A percentile compares a stretch with the other conserved stretches of the same genome.
Conservation (phyloP, 169 alveolate genomes). For the Perkinsus chesapeaki region DNA sequence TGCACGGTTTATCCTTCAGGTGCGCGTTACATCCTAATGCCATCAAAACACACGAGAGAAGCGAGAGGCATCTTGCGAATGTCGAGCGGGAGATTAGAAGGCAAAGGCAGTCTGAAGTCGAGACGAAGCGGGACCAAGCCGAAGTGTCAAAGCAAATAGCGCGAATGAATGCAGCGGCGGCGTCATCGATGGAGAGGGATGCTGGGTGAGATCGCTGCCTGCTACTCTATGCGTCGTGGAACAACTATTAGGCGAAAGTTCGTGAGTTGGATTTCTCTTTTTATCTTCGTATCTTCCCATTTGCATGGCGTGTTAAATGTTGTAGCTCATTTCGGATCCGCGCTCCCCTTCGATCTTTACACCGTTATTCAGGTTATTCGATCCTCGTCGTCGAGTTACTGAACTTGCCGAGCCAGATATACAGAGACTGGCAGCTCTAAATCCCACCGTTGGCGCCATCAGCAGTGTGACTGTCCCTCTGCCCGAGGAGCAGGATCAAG, state of each 20-base stretch:
- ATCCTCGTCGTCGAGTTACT: background rate
- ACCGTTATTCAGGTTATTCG: background rate
- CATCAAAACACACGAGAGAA: background rate
- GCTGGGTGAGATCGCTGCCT: background rate
- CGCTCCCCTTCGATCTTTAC: too few species aligned
- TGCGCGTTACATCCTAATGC: background rate
- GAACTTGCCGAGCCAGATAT: background rate
- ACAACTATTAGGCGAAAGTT: too few species aligned
- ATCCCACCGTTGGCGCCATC: too few species aligned
- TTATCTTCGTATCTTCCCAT: too few species aligned
- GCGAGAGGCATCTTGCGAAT: background rate
- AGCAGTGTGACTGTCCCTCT: background rate
- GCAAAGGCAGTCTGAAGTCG: background rate
- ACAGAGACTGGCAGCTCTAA: background rate
- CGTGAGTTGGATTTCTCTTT: too few species aligned
- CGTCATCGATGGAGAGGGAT: background rate
- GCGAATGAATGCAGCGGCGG: background rate
- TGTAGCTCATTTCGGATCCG: too few species aligned
- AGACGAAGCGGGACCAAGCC: background rate
- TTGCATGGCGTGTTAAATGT: too few species aligned
- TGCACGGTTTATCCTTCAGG: background rate
- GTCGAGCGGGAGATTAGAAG: background rate
- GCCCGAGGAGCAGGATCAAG: background rate
- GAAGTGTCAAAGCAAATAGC: background rate
- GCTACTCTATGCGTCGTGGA: too few species aligned